Conservation (phyloP, 306 rosid species). For the Cucurbita pepo region DNA sequence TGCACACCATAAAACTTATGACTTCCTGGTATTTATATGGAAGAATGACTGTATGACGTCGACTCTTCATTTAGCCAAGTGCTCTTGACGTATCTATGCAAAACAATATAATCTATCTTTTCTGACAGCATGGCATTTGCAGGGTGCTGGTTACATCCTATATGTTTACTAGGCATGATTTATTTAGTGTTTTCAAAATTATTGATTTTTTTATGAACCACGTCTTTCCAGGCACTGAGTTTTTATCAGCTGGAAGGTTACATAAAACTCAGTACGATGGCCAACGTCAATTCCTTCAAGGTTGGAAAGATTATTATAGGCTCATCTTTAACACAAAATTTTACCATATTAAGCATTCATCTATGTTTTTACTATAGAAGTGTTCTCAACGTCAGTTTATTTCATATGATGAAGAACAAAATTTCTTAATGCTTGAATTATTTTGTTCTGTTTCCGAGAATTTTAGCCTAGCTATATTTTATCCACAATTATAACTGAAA, state of each 20-base stretch:
- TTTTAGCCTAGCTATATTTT: not conserved
- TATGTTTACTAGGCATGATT: not conserved
- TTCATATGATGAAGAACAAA: not conserved
- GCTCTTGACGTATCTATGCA: not conserved
- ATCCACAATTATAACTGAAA: not conserved
- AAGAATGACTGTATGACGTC: not conserved
- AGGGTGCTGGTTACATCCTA: not conserved
- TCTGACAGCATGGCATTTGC: not conserved
- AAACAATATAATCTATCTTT: not conserved
- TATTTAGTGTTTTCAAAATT: not conserved
- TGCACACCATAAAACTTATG: not conserved
- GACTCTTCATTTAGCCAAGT: not conserved
- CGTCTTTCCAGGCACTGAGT: constrained; percentile 28
- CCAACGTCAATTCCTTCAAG: constrained; percentile 46
- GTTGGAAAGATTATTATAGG: constrained; percentile 21
- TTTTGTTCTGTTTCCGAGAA: not conserved
- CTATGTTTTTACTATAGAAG: not conserved
- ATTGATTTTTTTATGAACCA: constrained; percentile 3
- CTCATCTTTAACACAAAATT: not conserved
- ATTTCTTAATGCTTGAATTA: not conserved
- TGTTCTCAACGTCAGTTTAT: not conserved
- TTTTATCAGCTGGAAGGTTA: constrained; percentile 34
- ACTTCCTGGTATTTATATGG: not conserved
- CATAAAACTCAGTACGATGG: constrained; percentile 24
- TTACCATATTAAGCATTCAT: not conserved